Base-by-base conservation (phyloP, 805 yeast genomes). In the Candida andamanensis region DNA sequence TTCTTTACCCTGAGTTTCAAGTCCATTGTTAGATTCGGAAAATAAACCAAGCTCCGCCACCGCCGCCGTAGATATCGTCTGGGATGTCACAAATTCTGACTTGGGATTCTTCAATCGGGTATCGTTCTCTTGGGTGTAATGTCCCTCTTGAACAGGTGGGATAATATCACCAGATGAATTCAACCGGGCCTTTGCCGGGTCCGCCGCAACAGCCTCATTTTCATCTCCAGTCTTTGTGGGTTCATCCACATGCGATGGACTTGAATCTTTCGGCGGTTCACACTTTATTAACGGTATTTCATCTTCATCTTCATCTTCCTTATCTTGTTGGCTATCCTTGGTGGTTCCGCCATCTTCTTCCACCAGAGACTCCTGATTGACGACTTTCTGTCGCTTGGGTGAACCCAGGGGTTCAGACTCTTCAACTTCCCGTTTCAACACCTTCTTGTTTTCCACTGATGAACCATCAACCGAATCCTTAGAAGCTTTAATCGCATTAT, bases 31-130 rank as follows among this genome's bases (percentile, higher is more conserved):
- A 32, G 70, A 69, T 30, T 81, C 89, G 6, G 75, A 67, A 41
- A 75, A 85, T 15, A 85, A 57, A 0, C 85, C 86, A 32, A 85
- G 56, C 19, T 72, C 74, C 3, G 74, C 68, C 10, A 65, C 56
- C 0, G 86, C 85, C 2, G 78, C 75, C 3, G 73, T 64, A 0
- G 89, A 83, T 26, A 83, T 60, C 1, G 81, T 72, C 49, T 81
- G 89, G 1, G 85, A 65, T 0, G 75, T 63, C 4, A 83, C 90
- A 51, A 77, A 81, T 53, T 83, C 90, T 0, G 84, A 72, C 46
- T 80, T 80, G 1, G 92, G 90, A 48, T 82, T 82, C 43, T 74
- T 76, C 15, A 74, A 65, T 32, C 73, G 50, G 5, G 80, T 78
- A 48, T 78, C 84, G 40, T 74, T 72, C 25, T 70, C 76, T 17